These are phyloP conservation scores for Mycosarcoma mackinlayi DNA, from an alignment of 1,284 basidiomycete species.

Conservation along the genomic window DNA sequence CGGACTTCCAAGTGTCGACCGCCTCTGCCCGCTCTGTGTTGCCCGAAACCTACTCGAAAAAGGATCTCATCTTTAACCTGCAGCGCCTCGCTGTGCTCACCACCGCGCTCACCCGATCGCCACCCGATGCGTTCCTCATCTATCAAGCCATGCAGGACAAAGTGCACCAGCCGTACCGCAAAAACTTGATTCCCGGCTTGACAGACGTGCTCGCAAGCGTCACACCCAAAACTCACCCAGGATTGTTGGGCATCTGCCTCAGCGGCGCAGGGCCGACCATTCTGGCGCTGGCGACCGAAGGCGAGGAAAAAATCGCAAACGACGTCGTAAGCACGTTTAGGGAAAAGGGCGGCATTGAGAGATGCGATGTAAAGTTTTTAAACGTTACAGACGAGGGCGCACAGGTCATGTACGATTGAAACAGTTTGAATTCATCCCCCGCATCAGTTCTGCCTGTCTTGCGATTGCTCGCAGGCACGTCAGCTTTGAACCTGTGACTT, in stretches of 20 bases:
- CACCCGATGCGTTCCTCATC: constrained; percentile 91
- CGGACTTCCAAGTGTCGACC: constrained; percentile 94
- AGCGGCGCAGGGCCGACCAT: constrained; percentile 98
- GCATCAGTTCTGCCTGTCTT: too few species aligned
- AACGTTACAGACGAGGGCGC: constrained; percentile 62
- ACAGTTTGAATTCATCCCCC: not conserved
- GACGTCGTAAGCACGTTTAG: constrained; percentile 61
- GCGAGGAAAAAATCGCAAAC: constrained; percentile 53
- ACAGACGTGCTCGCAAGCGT: constrained; percentile 77
- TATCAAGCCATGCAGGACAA: constrained; percentile 99
- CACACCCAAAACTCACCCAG: constrained; percentile 88
- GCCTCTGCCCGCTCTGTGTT: constrained; percentile 91
- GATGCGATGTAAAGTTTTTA: constrained; percentile 59
- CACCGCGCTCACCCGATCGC: constrained; percentile 87
- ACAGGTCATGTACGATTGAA: constrained; percentile 8
- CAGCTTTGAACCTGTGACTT: too few species aligned
- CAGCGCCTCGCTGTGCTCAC: constrained; percentile 98
- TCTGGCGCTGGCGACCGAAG: constrained; percentile 87
- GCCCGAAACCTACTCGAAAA: constrained; percentile 83
- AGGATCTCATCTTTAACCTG: constrained; percentile 94
- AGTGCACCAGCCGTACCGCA: constrained; percentile 96
- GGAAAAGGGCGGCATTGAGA: constrained; percentile 53
- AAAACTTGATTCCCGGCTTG: constrained; percentile 86
- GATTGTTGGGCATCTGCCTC: constrained; percentile 94
- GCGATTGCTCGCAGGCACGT: too few species aligned